phyloP scores from a whole-genome alignment of 2,329 filamentous ascomycete genomes.

The Colletotrichum euphorbiae region DNA sequence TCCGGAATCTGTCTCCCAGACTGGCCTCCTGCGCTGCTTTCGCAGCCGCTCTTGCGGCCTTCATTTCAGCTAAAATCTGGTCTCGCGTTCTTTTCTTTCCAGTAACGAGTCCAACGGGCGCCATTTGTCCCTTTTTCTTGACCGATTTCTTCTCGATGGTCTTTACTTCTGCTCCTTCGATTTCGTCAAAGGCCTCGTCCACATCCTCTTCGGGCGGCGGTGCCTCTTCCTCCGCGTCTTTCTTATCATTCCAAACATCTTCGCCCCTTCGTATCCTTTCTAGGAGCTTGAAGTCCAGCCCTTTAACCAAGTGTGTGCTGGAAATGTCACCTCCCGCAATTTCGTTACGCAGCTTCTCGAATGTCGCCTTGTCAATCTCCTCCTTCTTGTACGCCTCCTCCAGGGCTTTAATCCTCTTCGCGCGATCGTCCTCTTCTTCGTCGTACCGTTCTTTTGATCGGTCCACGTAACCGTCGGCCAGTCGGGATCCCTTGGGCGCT shows the following conservation, averaged over 20 bases:
- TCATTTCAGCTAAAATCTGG: constrained; percentile 75
- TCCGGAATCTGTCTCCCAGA: constrained; percentile 72
- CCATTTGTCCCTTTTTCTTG: constrained; percentile 73
- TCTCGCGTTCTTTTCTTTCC: constrained; percentile 73
- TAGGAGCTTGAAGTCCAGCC: constrained; percentile 85
- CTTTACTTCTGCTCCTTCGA: constrained; percentile 67
- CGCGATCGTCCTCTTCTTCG: constrained; percentile 65
- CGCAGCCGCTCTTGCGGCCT: constrained; percentile 70
- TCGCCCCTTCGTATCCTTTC: constrained; percentile 77
- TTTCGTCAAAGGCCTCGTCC: constrained; percentile 74
- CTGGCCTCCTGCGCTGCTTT: constrained; percentile 61
- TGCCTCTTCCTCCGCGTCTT: constrained; percentile 45
- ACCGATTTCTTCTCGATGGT: constrained; percentile 63
- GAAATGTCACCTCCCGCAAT: constrained; percentile 85
- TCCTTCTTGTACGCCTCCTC: constrained; percentile 86
- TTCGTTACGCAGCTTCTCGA: constrained; percentile 78
- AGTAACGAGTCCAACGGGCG: constrained; percentile 61
- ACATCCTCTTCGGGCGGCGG: constrained; percentile 56
- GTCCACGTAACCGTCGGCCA: constrained; percentile 86
- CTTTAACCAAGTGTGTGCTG: constrained; percentile 91
- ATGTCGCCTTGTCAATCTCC: constrained; percentile 83
- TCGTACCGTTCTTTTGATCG: constrained; percentile 75
- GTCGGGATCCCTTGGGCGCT: constrained; percentile 83
- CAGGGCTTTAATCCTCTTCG: constrained; percentile 78
- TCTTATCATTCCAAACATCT: constrained; percentile 65